These are phyloP conservation scores for Xylaria sp. DNA, from an alignment of 2,329 filamentous ascomycete genomes.

Conservation along the genomic window DNA sequence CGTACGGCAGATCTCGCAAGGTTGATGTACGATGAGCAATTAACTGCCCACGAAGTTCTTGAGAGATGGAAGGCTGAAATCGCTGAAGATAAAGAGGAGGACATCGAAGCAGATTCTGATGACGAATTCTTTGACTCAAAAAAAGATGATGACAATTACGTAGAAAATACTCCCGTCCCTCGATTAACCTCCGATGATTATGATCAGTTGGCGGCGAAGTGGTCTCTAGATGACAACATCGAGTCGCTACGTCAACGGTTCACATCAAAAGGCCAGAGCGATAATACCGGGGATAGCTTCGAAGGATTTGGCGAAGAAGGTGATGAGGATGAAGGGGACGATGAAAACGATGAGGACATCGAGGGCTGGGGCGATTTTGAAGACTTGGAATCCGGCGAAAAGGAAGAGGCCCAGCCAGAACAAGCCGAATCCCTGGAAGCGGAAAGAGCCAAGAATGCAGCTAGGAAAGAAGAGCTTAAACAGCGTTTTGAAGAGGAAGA, in stretches of 20 bases:
- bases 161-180: slow-evolving; percentile 81
- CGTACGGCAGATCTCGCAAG: slow-evolving; percentile 82
- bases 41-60: slow-evolving; percentile 77
- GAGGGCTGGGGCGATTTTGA: slow-evolving; percentile 69
- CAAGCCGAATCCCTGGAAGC: slow-evolving; percentile 69
- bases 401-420: slow-evolving; percentile 53
- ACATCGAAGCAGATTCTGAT: slow-evolving; percentile 62
- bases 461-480: slow-evolving; percentile 91
- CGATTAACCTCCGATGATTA: slow-evolving; percentile 67
- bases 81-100: slow-evolving; percentile 60
- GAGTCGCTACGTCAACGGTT: slow-evolving; percentile 78
- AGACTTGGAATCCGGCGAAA: slow-evolving; percentile 81
- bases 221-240: slow-evolving; percentile 79
- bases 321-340: slow-evolving; percentile 66
- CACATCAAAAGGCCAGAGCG: slow-evolving; percentile 66
- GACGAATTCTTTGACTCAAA: slow-evolving; percentile 71
- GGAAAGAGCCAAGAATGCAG: slow-evolving; percentile 89
- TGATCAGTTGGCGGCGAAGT: slow-evolving; percentile 80
- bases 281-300: slow-evolving; percentile 57
- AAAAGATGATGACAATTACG: slow-evolving; percentile 69
- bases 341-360: slow-evolving; percentile 24
- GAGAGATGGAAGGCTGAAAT: slow-evolving; percentile 78
- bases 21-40: slow-evolving; percentile 83
- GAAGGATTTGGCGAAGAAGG: slow-evolving; percentile 62
- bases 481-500: slow-evolving; percentile 97